Base-by-base conservation (phyloP, 805 yeast species). In the Starmerella davenportii region DNA sequence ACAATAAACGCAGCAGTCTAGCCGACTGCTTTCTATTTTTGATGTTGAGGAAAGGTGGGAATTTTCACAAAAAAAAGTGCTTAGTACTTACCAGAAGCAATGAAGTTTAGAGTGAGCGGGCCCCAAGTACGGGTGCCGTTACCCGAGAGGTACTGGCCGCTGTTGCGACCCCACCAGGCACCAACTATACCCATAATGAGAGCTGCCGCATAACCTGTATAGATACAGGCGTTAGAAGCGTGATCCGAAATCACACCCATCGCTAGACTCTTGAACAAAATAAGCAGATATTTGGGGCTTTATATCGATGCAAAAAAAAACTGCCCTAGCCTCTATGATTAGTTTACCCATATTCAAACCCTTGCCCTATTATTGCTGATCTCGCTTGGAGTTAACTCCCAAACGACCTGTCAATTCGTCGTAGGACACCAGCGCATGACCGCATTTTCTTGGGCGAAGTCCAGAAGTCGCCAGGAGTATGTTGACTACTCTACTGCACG, bases 91-190 rank as follows among this genome's bases (percentile, higher is more conserved):
- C 93, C 93, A 48, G 92, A 75, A 37, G 95, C 95, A 39, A 85
- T 72, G 55, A 85, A 85, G 56, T 85, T 85, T 43, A 85, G 64
- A 2, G 94, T 79, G 49, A 85, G 62, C 1, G 94, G 93, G 14
- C 81, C 30, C 25, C 82, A 92, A 33, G 65, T 65, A 50, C 79
- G 85, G 1, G 93, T 73, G 11, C 90, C 76, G 59, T 84, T 80
- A 3, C 85, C 75, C 2, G 84, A 67, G 39, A 84, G 59, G 52
- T 79, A 85, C 4, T 73, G 67, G 30, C 66, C 63, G 33, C 63
- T 61, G 31, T 66, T 63, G 37, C 68, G 63, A 28, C 66, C 65
- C 45, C 57, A 67, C 62, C 67, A 77, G 0, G 93, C 93, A 14
- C 74, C 63, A 3, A 53, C 62, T 1, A 71, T 53, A 4, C 82